These are phyloP conservation scores for Scedosporium aurantiacum DNA, from an alignment of 2,329 filamentous ascomycete genomes.

Conservation along the genomic window DNA sequence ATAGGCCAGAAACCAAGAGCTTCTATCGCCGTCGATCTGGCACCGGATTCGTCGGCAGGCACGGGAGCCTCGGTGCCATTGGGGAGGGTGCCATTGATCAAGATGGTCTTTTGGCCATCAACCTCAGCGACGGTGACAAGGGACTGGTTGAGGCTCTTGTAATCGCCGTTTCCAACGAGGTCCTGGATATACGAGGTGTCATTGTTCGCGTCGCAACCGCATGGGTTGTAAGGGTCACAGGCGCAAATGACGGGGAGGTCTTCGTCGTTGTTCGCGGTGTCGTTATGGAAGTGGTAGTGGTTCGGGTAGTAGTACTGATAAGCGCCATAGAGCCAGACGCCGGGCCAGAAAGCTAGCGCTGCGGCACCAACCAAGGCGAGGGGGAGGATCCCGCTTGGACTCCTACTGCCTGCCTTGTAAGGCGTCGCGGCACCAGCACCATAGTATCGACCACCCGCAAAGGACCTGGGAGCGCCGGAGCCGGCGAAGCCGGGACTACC, in stretches of 20 bases:
- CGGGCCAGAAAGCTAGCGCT: slow-evolving; percentile 49
- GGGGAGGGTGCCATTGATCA: slow-evolving; percentile 66
- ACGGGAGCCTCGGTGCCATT: slow-evolving; percentile 50
- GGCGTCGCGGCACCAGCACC: slow-evolving; percentile 52
- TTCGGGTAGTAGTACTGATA: slow-evolving; percentile 42
- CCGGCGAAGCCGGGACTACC: slow-evolving; percentile 37
- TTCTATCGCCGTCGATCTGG: slow-evolving; percentile 22
- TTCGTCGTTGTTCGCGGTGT: slow-evolving; percentile 29
- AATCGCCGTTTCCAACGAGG: slow-evolving; percentile 56
- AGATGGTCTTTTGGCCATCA: slow-evolving; percentile 52
- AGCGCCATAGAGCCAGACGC: slow-evolving; percentile 51
- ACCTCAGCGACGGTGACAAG: slow-evolving; percentile 46
- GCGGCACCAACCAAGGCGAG: slow-evolving; percentile 37
- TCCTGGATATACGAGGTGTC: slow-evolving; percentile 47
- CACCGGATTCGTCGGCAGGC: slow-evolving; percentile 22
- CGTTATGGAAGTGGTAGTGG: slow-evolving; percentile 37
- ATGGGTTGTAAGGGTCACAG: slow-evolving; percentile 39
- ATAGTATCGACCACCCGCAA: slow-evolving; percentile 55
- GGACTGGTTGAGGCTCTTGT: slow-evolving; percentile 45
- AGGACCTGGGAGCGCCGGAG: slow-evolving; percentile 44
- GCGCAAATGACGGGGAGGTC: slow-evolving; percentile 27
- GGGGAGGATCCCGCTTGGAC: slow-evolving; percentile 39
- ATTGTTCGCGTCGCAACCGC: slow-evolving; percentile 60
- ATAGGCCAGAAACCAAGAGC: slow-evolving; percentile 40
- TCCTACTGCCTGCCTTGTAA: slow-evolving; percentile 43